phyloP scores from a whole-genome alignment of 345 rosid genomes.

The Aquilaria malaccensis region DNA sequence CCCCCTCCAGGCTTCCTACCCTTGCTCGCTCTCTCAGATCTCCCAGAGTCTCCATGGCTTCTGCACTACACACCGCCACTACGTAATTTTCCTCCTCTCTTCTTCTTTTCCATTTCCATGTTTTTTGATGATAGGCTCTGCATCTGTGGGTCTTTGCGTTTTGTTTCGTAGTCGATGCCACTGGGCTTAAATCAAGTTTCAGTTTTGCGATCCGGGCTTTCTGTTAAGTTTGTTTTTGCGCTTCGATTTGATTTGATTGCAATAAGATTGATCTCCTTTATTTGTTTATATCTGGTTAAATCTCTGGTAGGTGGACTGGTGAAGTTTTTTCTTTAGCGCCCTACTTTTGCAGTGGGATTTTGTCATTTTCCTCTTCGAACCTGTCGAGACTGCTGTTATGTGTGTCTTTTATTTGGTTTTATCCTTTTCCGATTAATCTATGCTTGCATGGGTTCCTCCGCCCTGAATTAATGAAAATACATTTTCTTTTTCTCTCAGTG shows the following conservation, averaged over 20 bases:
- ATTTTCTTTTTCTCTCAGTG: not conserved
- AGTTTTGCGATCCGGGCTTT: slow-evolving; percentile 9
- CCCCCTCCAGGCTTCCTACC: slow-evolving; percentile 19
- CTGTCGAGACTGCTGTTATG: too few species aligned
- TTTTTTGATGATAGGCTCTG: not conserved
- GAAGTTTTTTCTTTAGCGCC: not conserved
- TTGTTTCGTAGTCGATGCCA: not conserved
- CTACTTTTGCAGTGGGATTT: not conserved
- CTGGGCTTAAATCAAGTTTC: not conserved
- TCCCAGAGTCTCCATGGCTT: slow-evolving; percentile 41
- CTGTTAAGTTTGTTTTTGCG: slow-evolving; percentile 7
- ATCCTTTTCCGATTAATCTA: not conserved
- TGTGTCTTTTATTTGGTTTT: not conserved
- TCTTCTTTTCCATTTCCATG: slow-evolving; percentile 1
- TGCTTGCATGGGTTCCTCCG: not conserved
- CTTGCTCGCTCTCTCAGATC: slow-evolving; percentile 26
- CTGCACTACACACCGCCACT: slow-evolving; percentile 29
- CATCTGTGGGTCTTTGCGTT: not conserved
- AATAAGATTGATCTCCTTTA: not conserved
- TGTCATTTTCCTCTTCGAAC: not conserved
- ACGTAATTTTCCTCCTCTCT: slow-evolving; percentile 21
- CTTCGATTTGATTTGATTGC: not conserved
- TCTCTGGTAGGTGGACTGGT: too few species aligned
- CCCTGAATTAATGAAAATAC: slow-evolving; percentile 1
- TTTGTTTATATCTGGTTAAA: not conserved